Evolutionary conservation across 257 asterid genomes (phyloP), one percentile per base, ranked within the genome.

Genomic region (Plantago major): DNA sequence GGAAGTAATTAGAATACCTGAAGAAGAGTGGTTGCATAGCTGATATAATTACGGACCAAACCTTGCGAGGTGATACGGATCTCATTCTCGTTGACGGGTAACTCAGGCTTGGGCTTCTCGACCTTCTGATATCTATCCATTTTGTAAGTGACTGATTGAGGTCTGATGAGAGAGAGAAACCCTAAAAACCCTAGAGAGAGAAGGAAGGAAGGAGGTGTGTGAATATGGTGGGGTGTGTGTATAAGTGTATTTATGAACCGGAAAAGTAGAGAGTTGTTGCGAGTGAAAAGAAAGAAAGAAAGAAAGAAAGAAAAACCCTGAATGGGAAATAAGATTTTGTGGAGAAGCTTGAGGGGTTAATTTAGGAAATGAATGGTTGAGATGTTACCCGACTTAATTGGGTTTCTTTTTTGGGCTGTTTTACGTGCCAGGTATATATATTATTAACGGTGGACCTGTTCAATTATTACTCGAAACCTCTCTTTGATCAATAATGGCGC

Each of bases 41-140:
- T 90, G 83, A 87, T 76, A 79, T 90, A 90, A 75, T 81, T 90
- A 28, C 95, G 85, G 38, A 87, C 92, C 71, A 83, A 47, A 19
- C 97, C 97, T 63, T 84, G 95, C 4, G 96, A 83, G 45, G 97
- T 90, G 66, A 90, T 85, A n/a, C 97, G 90, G 75, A 90, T 87
- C 87, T 90, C 98, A 87, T 90, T 90, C 78, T 88, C 95, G 67
- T 84, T 88, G 9, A 82, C 90, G 15, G 91, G 88, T 11, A 81
- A 73, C 61, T 85, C 95, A 5, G 86, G 91, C 77, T 79, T 85
- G 22, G 87, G 95, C 79, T 85, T 90, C 78, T 83, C 90, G 53
- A 90, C 97, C 58, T 87, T 90, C 30, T 84, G 96, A 66, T 90
- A 90, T 71, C 95, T 85, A 64, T 90, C 96, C 96, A 90, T 87